Evolutionary conservation across 257 asterid species (phyloP).

Genomic region (Nicotiana obtusifolia): DNA sequence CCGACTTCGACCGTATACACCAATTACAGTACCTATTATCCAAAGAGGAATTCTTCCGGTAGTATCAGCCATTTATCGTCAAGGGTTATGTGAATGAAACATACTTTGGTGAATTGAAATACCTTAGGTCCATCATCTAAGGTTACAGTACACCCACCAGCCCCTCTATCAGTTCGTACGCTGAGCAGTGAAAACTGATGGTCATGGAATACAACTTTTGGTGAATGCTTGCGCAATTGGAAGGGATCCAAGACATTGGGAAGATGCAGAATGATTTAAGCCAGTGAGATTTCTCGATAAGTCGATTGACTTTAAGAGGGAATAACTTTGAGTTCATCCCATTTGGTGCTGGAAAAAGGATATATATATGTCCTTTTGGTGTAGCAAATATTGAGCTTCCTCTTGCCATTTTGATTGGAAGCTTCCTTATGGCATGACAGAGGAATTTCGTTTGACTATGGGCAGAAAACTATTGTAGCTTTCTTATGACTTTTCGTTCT

Average conservation of each 20-base stretch:
- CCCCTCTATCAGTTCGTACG: background rate
- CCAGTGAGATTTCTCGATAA: slow-evolving; percentile 1
- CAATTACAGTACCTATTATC: no score
- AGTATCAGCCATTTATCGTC: no score
- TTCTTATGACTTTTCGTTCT: no score
- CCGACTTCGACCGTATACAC: no score
- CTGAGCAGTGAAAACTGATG: background rate
- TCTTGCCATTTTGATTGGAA: slow-evolving; percentile 13
- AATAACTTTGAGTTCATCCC: slow-evolving; percentile 1
- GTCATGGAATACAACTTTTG: background rate
- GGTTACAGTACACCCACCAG: background rate
- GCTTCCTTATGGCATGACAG: background rate
- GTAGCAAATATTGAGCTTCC: slow-evolving; percentile 5
- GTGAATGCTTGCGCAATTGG: slow-evolving; percentile 5
- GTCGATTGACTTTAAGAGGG: background rate
- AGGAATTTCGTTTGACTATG: background rate
- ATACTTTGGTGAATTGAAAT: background rate
- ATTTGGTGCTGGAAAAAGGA: slow-evolving; percentile 19
- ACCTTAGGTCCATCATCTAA: background rate
- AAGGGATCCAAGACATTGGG: background rate
- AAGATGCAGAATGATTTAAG: background rate
- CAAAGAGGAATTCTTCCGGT: no score
- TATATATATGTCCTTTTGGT: background rate
- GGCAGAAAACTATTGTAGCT: background rate
- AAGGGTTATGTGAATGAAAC: background rate